phyloP scores from a whole-genome alignment of 1,284 basidiomycete species.

The Fomes fomentarius region DNA sequence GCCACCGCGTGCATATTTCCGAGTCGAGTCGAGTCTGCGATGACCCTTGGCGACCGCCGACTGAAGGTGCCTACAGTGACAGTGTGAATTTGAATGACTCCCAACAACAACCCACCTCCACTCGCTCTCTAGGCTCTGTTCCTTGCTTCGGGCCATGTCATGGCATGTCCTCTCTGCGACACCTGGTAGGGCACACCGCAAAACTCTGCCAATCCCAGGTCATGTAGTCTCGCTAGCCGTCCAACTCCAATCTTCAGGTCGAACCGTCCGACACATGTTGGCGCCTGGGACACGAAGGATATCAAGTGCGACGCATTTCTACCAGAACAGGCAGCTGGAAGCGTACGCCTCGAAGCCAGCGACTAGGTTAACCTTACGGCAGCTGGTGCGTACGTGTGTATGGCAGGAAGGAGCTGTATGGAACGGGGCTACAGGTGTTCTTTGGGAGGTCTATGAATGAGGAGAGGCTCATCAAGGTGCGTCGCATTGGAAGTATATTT shows the following conservation, averaged over 20 bases:
- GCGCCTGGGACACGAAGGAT: conserved; percentile 12
- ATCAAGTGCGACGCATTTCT: conserved; percentile 61
- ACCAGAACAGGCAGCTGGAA: conserved; percentile 85
- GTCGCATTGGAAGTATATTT: conserved; percentile 11
- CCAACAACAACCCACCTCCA: neutral
- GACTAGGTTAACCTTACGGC: conserved; percentile 76
- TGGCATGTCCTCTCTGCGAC: conserved; percentile 12
- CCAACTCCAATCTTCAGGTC: neutral
- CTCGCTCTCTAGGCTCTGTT: neutral
- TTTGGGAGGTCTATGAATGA: conserved; percentile 79
- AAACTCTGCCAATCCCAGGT: neutral
- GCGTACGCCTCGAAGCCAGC: conserved; percentile 79
- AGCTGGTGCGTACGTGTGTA: conserved; percentile 61
- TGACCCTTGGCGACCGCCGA: too few relatives aligned
- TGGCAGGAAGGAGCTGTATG: neutral
- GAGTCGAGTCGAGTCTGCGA: too few relatives aligned
- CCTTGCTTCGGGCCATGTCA: conserved; percentile 16
- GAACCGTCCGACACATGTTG: neutral
- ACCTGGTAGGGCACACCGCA: conserved; percentile 3
- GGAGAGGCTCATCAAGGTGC: conserved; percentile 73
- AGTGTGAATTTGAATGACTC: too few relatives aligned
- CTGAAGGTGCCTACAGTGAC: too few relatives aligned
- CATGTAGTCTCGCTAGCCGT: neutral
- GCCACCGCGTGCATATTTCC: too few relatives aligned
- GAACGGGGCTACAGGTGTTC: conserved; percentile 46